Evolutionary conservation across 257 asterid species (phyloP), one percentile per base, ranked within the genome.

Genomic region (Euphrasia confusa): DNA sequence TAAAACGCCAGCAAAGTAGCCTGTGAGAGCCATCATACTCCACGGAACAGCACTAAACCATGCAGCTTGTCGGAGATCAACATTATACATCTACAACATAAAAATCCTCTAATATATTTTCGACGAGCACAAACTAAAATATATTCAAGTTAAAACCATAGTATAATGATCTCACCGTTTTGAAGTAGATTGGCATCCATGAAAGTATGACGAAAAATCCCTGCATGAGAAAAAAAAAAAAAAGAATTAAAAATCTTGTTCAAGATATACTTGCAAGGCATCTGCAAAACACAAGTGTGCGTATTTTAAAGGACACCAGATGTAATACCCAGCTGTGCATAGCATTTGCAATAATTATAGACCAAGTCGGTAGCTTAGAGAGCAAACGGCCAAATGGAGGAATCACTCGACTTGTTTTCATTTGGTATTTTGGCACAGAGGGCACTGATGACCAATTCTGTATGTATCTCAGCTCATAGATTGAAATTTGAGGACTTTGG

Each of bases 1-100:
- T 71, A 72, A 71, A 54, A 79, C 84, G 44, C 99, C 97, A 75
- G 97, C 96, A 63, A 89, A 69, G 67, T 92, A 92, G 67, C 99
- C 99, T 49, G 77, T 63, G 39, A 87, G 45, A 56, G 97, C 97
- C 99, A 92, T 92, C 94, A 89, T 82, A 77, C 86, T 76, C 99
- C 99, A 92, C 26, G 99, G 97, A 76, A 87, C 84, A 54, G 97
- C 99, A 68, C 99, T 92, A 71, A 89, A 92, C 99, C 97, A 92
- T 24, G 99, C 96, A 70, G 97, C 99, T 56, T 87, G 89, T 87
- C 95, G 83, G 62, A 92, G 95, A 73, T 92, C 97, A 60, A 92
- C 95, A 70, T 69, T 89, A 77, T 75, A 83, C 68, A 92, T 84
- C 99, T 92, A 69, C 81, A 80, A 74, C 64, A 68, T 66, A 56